Conservation (phyloP, 2,329 filamentous ascomycete genomes). For the Esteya vermicola region DNA sequence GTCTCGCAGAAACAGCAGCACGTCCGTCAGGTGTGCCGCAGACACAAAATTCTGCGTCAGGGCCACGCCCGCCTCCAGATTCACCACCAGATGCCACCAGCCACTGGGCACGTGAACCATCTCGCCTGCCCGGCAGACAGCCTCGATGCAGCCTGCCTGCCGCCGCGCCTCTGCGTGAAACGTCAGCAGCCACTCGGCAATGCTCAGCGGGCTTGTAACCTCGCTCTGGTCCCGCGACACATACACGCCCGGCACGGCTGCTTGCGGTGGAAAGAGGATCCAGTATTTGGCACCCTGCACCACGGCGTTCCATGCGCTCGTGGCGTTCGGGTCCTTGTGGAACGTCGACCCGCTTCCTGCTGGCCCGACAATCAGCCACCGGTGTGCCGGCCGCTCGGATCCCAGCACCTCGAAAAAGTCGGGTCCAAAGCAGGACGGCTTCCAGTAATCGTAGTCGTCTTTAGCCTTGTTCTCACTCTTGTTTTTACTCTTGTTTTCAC, state of each 20-base stretch:
- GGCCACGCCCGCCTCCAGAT: slow-evolving; percentile 70
- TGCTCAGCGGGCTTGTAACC: slow-evolving; percentile 84
- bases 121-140: slow-evolving; percentile 71
- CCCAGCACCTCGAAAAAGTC: slow-evolving; percentile 76
- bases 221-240: slow-evolving; percentile 83
- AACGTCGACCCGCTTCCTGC: slow-evolving; percentile 83
- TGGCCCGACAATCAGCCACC: slow-evolving; percentile 88
- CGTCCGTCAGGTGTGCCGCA: slow-evolving; percentile 54
- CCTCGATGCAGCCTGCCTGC: slow-evolving; percentile 67
- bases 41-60: slow-evolving; percentile 95
- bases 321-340: slow-evolving; percentile 67
- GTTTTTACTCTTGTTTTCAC: too few relatives aligned
- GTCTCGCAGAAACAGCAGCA: slow-evolving; percentile 66
- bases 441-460: slow-evolving; percentile 48
- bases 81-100: slow-evolving; percentile 96
- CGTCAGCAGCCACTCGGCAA: slow-evolving; percentile 87
- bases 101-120: slow-evolving; percentile 85
- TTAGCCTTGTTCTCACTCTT: slow-evolving; percentile 17
- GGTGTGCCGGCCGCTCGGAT: slow-evolving; percentile 65
- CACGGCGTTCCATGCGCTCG: slow-evolving; percentile 87
- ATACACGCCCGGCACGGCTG: slow-evolving; percentile 74
- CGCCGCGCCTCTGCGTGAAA: slow-evolving; percentile 75
- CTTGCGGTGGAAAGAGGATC: slow-evolving; percentile 87
- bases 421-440: slow-evolving; percentile 69
- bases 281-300: slow-evolving; percentile 87